A percentile compares a stretch with the other conserved stretches of the same genome.
These are phyloP conservation scores for Phaeosphaeria sp. DNA, from an alignment of 2,329 filamentous ascomycete species.

Conservation along the genomic window DNA sequence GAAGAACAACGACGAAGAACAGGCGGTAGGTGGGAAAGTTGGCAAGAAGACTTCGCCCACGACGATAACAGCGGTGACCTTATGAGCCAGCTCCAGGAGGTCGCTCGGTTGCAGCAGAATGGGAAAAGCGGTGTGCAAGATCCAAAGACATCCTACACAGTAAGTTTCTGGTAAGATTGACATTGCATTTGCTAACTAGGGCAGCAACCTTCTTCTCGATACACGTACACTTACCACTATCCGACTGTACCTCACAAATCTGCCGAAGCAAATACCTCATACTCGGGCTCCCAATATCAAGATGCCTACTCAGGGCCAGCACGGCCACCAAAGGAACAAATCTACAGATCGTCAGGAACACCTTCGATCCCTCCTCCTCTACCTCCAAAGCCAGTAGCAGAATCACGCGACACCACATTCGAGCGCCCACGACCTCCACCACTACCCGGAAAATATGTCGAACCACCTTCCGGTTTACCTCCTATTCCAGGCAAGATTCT, in stretches of 20 bases:
- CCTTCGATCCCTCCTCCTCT: slow-evolving; percentile 32
- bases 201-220: slow-evolving; percentile 33
- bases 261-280: slow-evolving; percentile 42
- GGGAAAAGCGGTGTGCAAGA: slow-evolving; percentile 16
- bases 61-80: slow-evolving; percentile 55
- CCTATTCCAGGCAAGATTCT: slow-evolving; percentile 44
- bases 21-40: slow-evolving; percentile 61
- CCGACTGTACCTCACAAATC: slow-evolving; percentile 53
- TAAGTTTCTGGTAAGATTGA: slow-evolving; percentile 1
- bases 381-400: slow-evolving; percentile 36
- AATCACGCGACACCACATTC: slow-evolving; percentile 17
- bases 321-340: slow-evolving; percentile 43
- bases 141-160: slow-evolving; percentile 15
- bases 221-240: slow-evolving; percentile 50
- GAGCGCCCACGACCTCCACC: slow-evolving; percentile 28
- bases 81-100: slow-evolving; percentile 59
- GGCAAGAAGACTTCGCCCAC: slow-evolving; percentile 52
- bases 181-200: background rate
- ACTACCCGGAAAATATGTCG: slow-evolving; percentile 37
- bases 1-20: slow-evolving; percentile 64
- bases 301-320: slow-evolving; percentile 43
- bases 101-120: slow-evolving; percentile 48
- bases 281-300: slow-evolving; percentile 14
- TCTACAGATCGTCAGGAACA: slow-evolving; percentile 32
- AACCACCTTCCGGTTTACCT: slow-evolving; percentile 21